Base-by-base conservation (phyloP, 2,329 filamentous ascomycete genomes). In the Aureobasidium namibiae region DNA sequence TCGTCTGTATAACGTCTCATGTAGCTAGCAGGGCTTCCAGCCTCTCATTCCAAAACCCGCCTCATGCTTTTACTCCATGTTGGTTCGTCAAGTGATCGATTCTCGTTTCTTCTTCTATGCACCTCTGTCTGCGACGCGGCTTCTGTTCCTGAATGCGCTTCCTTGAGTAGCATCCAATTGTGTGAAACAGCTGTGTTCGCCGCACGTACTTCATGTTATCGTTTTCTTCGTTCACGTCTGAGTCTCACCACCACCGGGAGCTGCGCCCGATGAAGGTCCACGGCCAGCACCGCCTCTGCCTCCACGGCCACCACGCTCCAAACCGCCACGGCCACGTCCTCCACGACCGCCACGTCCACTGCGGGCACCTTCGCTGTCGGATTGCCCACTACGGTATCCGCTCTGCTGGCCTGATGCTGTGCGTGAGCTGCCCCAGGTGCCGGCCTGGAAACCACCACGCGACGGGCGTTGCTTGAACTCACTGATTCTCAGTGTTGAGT, bases 381-480 rank as follows among this genome's bases (percentile, higher is more conserved):
- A 92, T 7, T 69, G 68, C 16, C 69, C 68, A 69, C 90, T 95
- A 66, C 90, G 86, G 76, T 96, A 96, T 61, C 90, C 90, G 66
- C 87, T 88, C n/a, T 76, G 71, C 64, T 79, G 78, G 29, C 46
- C 38, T 18, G 60, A 59, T 14, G 60, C 49, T 21, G 56, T 48
- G 49, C 88, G 81, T 64, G 79, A 78, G 72, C 82, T 87, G 48
- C 85, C 85, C 82, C 82, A 85, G 48, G 75, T 79, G 29, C 81
- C 82, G 29, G 80, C 80, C 53, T 73, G 74, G 58, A 73, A 72
- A 62, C 69, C 63, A 72, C 78, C 70, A 70, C 73, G 65, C 68
- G 63, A 64, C 33, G 62, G 63, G 26, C 66, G 63, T 29, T 67
- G 61, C 74, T 88, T 89, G 63, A 86, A 87, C 63, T 89, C 85